Percentiles rank a stretch among this genome's conserved stretches.
Conservation (phyloP, 495 filamentous ascomycete genomes). For the Neurospora pannonica region DNA sequence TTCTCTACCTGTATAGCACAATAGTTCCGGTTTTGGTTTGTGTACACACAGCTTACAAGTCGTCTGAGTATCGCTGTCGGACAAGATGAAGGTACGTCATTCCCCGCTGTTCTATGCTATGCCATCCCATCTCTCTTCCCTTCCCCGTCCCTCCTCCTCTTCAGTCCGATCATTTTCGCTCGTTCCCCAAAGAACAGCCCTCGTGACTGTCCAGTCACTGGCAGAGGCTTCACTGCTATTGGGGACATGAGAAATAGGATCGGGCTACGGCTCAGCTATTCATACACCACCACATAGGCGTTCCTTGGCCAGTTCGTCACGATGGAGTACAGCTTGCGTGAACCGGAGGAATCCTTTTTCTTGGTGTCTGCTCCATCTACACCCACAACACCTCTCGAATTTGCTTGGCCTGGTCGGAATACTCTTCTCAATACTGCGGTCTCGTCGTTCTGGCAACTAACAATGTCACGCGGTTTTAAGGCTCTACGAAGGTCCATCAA, state of each 20-base stretch:
- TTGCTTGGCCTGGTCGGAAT: background rate
- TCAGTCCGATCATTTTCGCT: background rate
- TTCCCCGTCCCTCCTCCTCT: slow-evolving; percentile 3
- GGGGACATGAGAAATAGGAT: background rate
- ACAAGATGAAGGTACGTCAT: slow-evolving; percentile 44
- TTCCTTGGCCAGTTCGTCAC: background rate
- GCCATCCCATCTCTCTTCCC: slow-evolving; percentile 10
- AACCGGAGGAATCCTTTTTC: background rate
- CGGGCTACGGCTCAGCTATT: background rate
- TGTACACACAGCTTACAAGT: slow-evolving; percentile 2
- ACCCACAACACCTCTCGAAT: background rate
- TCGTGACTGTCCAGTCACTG: background rate
- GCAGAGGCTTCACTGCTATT: background rate
- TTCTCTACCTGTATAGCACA: slow-evolving; percentile 1
- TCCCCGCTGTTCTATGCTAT: slow-evolving; percentile 12
- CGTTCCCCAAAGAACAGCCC: background rate
- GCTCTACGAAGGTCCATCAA: slow-evolving; percentile 80
- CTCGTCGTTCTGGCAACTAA: slow-evolving; percentile 18
- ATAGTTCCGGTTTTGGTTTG: slow-evolving; percentile 1
- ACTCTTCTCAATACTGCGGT: background rate
- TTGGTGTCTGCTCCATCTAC: background rate
- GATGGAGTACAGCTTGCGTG: background rate
- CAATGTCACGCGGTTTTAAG: slow-evolving; percentile 42
- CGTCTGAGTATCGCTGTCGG: slow-evolving; percentile 12
- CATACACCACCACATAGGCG: background rate